These are phyloP conservation scores for Vitis hybrid DNA, from an alignment of 177 flowering plant species.

Conservation along the genomic window DNA sequence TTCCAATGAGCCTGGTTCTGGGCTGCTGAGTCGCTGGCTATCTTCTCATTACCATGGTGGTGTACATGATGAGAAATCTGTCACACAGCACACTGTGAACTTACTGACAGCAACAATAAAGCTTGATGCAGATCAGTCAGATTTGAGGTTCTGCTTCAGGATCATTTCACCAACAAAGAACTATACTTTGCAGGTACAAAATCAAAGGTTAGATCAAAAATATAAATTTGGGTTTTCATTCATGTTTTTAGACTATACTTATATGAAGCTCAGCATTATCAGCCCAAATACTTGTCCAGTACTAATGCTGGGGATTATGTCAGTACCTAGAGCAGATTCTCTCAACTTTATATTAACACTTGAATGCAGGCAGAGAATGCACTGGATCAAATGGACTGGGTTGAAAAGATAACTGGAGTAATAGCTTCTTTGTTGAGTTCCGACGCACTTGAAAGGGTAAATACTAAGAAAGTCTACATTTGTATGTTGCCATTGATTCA, in stretches of 20 bases:
- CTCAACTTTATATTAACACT: constrained; percentile 20
- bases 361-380: constrained; percentile 92
- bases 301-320: neutral
- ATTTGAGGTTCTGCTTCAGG: constrained; percentile 93
- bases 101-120: constrained; percentile 96
- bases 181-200: constrained; percentile 89
- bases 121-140: constrained; percentile 96
- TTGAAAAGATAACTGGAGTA: constrained; percentile 97
- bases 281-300: neutral
- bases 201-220: constrained; percentile 6
- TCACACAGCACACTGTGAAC: constrained; percentile 93
- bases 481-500: neutral
- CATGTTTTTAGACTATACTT: neutral
- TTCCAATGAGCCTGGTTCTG: constrained; percentile 70
- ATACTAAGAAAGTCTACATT: neutral
- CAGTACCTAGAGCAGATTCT: constrained; percentile 5
- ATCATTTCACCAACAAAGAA: constrained; percentile 95
- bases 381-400: constrained; percentile 97
- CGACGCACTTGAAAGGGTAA: constrained; percentile 86
- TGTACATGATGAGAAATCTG: constrained; percentile 92
- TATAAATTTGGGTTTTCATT: neutral
- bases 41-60: constrained; percentile 93
- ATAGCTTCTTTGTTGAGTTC: constrained; percentile 91
- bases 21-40: constrained; percentile 91
- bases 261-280: neutral